Evolutionary conservation across 352 stramenopile species (phyloP).

Genomic region (Phytophthora chlamydospora): DNA sequence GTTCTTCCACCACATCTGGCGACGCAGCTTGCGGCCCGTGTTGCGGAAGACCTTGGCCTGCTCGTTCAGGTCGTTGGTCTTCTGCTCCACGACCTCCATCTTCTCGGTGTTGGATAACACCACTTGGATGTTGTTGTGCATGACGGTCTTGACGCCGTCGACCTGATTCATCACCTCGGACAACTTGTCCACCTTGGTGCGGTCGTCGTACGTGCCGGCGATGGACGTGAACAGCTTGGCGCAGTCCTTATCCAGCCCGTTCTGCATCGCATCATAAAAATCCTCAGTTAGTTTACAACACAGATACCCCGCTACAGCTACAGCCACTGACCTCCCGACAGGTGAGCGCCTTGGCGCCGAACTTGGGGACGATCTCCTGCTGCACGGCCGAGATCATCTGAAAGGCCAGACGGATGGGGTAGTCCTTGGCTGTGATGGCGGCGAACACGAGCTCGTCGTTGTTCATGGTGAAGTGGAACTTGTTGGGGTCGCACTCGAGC

Average conservation of each 20-base stretch:
- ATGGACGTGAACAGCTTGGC: conserved; percentile 66
- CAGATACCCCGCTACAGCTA: neutral
- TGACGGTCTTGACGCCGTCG: conserved; percentile 81
- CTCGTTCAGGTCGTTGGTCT: conserved; percentile 88
- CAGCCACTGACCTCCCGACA: conserved; percentile 64
- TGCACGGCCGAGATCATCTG: conserved; percentile 82
- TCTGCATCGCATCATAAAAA: conserved; percentile 32
- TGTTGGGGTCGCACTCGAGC: conserved; percentile 87
- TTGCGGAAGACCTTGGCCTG: conserved; percentile 89
- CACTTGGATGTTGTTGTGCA: conserved; percentile 91
- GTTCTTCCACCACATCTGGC: conserved; percentile 90
- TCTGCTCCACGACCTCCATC: conserved; percentile 89
- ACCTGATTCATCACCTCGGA: conserved; percentile 86
- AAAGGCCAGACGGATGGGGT: conserved; percentile 83
- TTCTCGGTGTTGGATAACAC: conserved; percentile 89
- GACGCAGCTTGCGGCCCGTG: conserved; percentile 77
- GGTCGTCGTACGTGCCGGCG: conserved; percentile 79
- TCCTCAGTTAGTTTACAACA: neutral
- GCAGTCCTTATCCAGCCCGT: conserved; percentile 81
- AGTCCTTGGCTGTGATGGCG: conserved; percentile 81
- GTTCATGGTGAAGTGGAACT: conserved; percentile 91
- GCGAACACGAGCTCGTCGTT: conserved; percentile 88
- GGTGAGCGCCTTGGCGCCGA: conserved; percentile 73
- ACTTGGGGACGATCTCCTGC: conserved; percentile 80
- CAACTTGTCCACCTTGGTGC: conserved; percentile 88